phyloP scores from a whole-genome alignment of 768 basidiomycete species.

The Symmetrospora coprosmae region DNA sequence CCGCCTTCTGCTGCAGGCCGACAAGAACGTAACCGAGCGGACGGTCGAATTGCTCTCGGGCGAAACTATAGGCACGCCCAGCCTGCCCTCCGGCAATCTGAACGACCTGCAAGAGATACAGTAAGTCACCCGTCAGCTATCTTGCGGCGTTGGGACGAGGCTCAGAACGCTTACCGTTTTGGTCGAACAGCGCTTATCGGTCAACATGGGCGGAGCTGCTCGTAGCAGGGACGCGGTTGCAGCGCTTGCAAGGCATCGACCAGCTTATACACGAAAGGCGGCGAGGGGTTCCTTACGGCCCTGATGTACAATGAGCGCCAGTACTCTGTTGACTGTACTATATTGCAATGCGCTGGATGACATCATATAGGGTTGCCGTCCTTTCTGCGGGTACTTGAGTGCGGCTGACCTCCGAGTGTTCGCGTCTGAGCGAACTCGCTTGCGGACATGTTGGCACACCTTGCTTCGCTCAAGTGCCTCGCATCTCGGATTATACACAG shows the following conservation, averaged over 20 bases:
- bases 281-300: constrained; percentile 6
- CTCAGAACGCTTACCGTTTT: not conserved
- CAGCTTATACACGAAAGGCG: constrained; percentile 1
- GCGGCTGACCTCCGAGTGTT: too few species aligned
- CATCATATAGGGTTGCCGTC: too few species aligned
- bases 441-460: too few species aligned
- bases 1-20: constrained; percentile 6
- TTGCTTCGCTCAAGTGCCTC: too few species aligned
- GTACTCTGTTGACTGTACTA: too few species aligned
- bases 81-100: not conserved
- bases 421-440: too few species aligned
- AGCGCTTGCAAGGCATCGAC: not conserved
- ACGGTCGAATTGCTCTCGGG: not conserved
- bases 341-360: too few species aligned
- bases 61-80: not conserved
- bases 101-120: constrained; percentile 4
- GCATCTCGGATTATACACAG: too few species aligned
- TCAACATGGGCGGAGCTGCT: not conserved
- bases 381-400: too few species aligned
- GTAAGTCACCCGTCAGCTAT: not conserved
- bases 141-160: not conserved
- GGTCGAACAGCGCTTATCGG: not conserved
- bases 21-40: constrained; percentile 2
- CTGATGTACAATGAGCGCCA: too few species aligned
- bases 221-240: not conserved